Conservation (phyloP, 2,329 filamentous ascomycete species). For the Monilinia fructicola region DNA sequence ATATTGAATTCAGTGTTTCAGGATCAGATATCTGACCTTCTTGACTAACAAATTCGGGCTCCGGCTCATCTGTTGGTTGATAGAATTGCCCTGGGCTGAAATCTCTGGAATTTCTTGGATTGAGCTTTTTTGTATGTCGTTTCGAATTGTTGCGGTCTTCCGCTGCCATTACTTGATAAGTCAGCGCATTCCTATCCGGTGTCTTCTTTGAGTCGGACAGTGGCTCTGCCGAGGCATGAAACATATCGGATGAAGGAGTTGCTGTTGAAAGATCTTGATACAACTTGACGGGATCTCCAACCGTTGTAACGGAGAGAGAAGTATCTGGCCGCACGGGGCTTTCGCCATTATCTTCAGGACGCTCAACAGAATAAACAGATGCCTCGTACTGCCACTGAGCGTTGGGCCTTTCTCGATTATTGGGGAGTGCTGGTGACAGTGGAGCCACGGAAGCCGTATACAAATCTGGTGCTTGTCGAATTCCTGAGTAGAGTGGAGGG, state of each 20-base stretch:
- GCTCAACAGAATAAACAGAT: constrained; percentile 10
- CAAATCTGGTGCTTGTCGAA: background rate
- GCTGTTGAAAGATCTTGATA: constrained; percentile 14
- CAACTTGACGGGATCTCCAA: constrained; percentile 5
- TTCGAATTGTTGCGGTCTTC: constrained; percentile 14
- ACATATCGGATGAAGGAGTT: background rate
- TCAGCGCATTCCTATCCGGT: background rate
- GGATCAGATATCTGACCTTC: background rate
- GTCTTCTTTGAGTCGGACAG: background rate
- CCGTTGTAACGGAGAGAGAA: constrained; percentile 10
- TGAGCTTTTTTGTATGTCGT: background rate
- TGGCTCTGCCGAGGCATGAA: background rate
- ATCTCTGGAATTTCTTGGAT: constrained; percentile 12
- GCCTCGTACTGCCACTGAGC: background rate
- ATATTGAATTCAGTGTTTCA: background rate
- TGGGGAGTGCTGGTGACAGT: background rate
- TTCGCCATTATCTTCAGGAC: background rate
- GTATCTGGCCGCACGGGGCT: background rate
- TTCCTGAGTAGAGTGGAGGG: background rate
- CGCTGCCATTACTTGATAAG: constrained; percentile 1
- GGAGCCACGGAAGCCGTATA: background rate
- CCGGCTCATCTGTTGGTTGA: background rate
- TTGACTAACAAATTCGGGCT: background rate
- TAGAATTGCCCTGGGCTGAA: constrained; percentile 1
- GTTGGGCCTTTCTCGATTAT: background rate